These are phyloP conservation scores for Millerozyma acaciae DNA, from an alignment of 805 yeast species.

Conservation along the genomic window DNA sequence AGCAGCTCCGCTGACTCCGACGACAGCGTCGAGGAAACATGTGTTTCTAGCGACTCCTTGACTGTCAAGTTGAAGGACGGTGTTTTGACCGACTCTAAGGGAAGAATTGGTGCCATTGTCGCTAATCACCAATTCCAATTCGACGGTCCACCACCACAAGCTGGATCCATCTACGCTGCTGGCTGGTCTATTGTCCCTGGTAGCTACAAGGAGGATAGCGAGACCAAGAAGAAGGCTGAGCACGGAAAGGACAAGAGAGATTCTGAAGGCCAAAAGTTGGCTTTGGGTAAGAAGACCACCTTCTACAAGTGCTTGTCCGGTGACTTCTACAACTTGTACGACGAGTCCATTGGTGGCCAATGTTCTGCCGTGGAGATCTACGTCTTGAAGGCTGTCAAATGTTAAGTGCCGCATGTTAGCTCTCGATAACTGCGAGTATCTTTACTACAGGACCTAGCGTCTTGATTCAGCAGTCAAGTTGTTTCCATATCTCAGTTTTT, in stretches of 20 bases:
- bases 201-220: conserved; percentile 9
- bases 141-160: conserved; percentile 79
- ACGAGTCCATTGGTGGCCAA: conserved; percentile 49
- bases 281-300: conserved; percentile 55
- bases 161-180: conserved; percentile 61
- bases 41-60: conserved; percentile 48
- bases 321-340: conserved; percentile 74
- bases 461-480: neutral
- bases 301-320: conserved; percentile 79
- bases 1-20: too few species aligned
- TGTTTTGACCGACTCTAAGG: conserved; percentile 52
- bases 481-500: neutral
- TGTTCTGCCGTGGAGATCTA: conserved; percentile 22
- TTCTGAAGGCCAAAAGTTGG: conserved; percentile 47
- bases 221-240: conserved; percentile 8
- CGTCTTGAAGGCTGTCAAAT: conserved; percentile 12
- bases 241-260: conserved; percentile 8
- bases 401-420: conserved; percentile 8
- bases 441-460: neutral
- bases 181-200: conserved; percentile 51
- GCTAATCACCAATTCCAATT: conserved; percentile 78
- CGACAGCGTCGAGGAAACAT: conserved; percentile 29
- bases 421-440: too few species aligned
- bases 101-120: conserved; percentile 75
- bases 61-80: conserved; percentile 50